Evolutionary conservation across 2,329 filamentous ascomycete genomes (phyloP).

Genomic region (Eutypella sp.): DNA sequence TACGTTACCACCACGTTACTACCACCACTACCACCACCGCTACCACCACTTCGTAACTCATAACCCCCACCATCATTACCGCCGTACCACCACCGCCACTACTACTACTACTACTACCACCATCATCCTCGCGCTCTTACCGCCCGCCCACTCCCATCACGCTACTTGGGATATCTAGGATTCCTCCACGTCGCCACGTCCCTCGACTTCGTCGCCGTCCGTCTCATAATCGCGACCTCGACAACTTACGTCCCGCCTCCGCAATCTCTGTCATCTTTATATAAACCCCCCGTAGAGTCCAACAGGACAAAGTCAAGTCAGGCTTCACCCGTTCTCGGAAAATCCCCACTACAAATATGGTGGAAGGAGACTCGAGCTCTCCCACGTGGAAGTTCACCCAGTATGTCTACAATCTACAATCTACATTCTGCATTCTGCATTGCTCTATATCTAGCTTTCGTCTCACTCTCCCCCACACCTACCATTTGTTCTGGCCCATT

Average conservation of each 20-base stretch:
- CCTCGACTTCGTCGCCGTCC: conserved; percentile 6
- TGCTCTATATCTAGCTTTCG: neutral
- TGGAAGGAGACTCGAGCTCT: conserved; percentile 88
- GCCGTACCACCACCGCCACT: no score
- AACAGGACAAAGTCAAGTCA: conserved; percentile 15
- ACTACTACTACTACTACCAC: conserved; percentile 4
- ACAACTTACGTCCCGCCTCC: conserved; percentile 5
- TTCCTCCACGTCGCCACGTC: conserved; percentile 10
- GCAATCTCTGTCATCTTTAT: conserved; percentile 5
- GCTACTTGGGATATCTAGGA: conserved; percentile 7
- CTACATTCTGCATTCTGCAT: conserved; percentile 20
- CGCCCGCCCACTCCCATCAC: conserved; percentile 1
- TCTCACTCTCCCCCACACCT: no score
- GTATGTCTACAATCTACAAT: conserved; percentile 51
- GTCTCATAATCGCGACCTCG: conserved; percentile 8
- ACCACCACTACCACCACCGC: conserved; percentile 5
- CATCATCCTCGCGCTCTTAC: conserved; percentile 1
- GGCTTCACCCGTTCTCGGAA: conserved; percentile 13
- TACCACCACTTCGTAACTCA: no score
- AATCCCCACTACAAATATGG: conserved; percentile 64
- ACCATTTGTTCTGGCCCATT: no score
- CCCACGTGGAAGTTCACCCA: conserved; percentile 99
- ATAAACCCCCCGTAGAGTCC: neutral
- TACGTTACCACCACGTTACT: neutral
- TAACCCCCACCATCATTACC: no score